Evolutionary conservation across 2,329 filamentous ascomycete genomes (phyloP), one percentile per base, ranked within the genome.

Genomic region (Exophiala phaeomuriformis): DNA sequence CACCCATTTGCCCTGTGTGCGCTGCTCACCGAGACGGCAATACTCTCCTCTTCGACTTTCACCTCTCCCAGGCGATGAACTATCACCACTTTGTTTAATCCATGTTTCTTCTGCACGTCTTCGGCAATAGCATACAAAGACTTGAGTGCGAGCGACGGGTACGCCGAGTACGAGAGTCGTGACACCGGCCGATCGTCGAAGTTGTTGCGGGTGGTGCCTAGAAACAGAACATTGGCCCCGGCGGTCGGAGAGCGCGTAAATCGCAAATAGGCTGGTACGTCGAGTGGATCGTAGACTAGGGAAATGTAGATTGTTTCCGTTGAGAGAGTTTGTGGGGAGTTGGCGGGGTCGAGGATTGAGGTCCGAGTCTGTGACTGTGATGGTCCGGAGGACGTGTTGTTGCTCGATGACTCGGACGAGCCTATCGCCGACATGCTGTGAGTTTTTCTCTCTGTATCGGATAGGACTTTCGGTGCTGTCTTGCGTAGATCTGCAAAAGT

Each of bases 21-120:
- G 30, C 88, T 79, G 41, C 87, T 90, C 3, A 96, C 86, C 1
- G 88, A 87, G 63, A 97, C 90, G 51, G 94, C 73, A 57, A 98
- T 91, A 67, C 88, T 95, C 72, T 96, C 90, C 70, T 96, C 88
- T n/a, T 84, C 86, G 51, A 97, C 84, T 2, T 88, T 88, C 10
- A 96, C 91, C 19, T 81, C 77, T 0, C 93, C 93, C 2, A 97
- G 76, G 3, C 91, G 81, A 71, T 97, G 93, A 9, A 86, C 77
- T 68, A 97, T 86, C 47, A 85, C 83, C 54, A 97, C 82, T 5
- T 82, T 85, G 36, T 80, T 79, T 12, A 95, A 78, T 0, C 69
- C 71, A 67, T 95, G 83, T 61, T 81, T 82, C 7, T 70, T 64
- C 10, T 71, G 69, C 2, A 90, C 70, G 3, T 74, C 64, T 45